phyloP scores from a whole-genome alignment of 2,329 filamentous ascomycete species.

The Teratosphaeriaceae sp. region DNA sequence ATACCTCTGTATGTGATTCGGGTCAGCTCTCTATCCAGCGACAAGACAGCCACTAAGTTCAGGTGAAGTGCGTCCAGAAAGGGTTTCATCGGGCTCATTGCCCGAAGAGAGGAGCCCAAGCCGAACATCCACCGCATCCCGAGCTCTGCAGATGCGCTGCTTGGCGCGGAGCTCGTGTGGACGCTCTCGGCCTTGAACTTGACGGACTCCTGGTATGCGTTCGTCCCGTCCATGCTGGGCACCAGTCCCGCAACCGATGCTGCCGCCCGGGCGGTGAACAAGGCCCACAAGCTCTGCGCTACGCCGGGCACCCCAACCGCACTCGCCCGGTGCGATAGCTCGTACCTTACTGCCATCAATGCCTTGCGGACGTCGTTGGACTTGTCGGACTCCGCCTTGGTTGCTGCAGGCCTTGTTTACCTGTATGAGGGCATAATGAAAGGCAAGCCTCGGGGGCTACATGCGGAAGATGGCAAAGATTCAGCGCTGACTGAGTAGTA shows the following conservation, averaged over 20 bases:
- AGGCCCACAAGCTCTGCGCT: neutral
- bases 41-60: too few relatives aligned
- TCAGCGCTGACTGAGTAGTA: too few relatives aligned
- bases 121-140: conserved; percentile 14
- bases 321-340: neutral
- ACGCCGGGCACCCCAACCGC: neutral
- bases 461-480: too few relatives aligned
- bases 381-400: neutral
- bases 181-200: neutral
- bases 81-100: neutral
- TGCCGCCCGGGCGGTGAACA: conserved; percentile 1
- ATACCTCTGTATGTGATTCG: too few relatives aligned
- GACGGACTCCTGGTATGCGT: conserved; percentile 1
- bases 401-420: conserved; percentile 1
- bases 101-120: neutral
- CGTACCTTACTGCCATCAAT: neutral
- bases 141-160: neutral
- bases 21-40: too few relatives aligned
- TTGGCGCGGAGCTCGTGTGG: neutral
- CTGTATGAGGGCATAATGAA: conserved; percentile 2
- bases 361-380: neutral
- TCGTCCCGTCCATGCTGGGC: conserved; percentile 5
- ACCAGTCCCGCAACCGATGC: neutral
- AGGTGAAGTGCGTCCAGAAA: neutral
- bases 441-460: too few relatives aligned